A percentile compares a stretch with the other conserved stretches of the same genome.
These are phyloP conservation scores for Thelonectria discophora DNA, from an alignment of 2,329 filamentous ascomycete genomes.

Conservation along the genomic window DNA sequence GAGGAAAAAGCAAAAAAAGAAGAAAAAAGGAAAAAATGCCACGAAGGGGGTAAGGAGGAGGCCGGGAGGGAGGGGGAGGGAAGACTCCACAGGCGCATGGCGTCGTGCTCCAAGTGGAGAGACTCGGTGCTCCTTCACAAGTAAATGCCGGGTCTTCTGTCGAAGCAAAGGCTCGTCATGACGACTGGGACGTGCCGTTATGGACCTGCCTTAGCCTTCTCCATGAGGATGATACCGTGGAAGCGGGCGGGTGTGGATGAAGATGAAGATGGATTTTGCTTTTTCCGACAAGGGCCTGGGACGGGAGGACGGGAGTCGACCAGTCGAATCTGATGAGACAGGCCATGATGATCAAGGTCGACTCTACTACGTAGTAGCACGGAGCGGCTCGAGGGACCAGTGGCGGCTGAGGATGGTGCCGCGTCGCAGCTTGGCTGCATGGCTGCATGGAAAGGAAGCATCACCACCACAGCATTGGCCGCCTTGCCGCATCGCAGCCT, in stretches of 20 bases:
- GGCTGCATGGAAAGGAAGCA: no score
- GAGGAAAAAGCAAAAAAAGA: slow-evolving; percentile 27
- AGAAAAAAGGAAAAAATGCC: slow-evolving; percentile 28
- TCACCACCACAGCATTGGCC: no score
- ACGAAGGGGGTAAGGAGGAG: slow-evolving; percentile 5
- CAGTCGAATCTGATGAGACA: not conserved
- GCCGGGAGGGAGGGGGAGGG: slow-evolving; percentile 20
- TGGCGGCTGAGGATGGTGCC: no score
- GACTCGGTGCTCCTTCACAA: slow-evolving; percentile 28
- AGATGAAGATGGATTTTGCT: slow-evolving; percentile 16
- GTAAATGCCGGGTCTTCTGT: slow-evolving; percentile 27
- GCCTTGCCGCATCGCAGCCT: no score
- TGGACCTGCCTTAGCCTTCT: slow-evolving; percentile 24
- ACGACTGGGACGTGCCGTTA: slow-evolving; percentile 1
- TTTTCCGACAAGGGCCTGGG: slow-evolving; percentile 19
- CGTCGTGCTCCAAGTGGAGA: slow-evolving; percentile 33
- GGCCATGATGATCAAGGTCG: not conserved
- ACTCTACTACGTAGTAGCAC: not conserved
- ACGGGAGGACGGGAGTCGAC: slow-evolving; percentile 5
- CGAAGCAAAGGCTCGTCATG: slow-evolving; percentile 18
- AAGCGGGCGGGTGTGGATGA: slow-evolving; percentile 2
- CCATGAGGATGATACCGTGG: slow-evolving; percentile 3
- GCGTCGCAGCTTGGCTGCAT: no score
- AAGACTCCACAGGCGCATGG: slow-evolving; percentile 38
- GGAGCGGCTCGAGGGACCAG: no score